These are phyloP conservation scores for Ogataea wickerhamii DNA, from an alignment of 805 yeast species.

Conservation along the genomic window DNA sequence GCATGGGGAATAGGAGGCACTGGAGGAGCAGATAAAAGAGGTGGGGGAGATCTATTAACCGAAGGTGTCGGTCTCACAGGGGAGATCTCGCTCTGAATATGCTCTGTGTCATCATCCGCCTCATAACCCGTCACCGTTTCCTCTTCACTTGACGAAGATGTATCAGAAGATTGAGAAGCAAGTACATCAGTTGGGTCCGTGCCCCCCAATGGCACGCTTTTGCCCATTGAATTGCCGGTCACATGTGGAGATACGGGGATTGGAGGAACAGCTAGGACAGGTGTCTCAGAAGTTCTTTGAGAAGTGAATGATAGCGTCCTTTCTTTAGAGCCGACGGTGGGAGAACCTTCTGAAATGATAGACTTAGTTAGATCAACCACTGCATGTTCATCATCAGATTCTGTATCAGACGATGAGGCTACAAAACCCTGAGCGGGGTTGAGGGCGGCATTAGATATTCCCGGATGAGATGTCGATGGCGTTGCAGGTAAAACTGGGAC, in stretches of 20 bases:
- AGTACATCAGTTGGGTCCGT: neutral
- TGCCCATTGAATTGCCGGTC: neutral
- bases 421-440: conserved; percentile 6
- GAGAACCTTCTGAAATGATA: neutral
- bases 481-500: conserved; percentile 25
- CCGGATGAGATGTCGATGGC: conserved; percentile 5
- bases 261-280: conserved; percentile 12
- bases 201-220: neutral
- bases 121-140: conserved; percentile 56
- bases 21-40: conserved; percentile 13
- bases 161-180: conserved; percentile 5
- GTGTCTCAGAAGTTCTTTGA: neutral
- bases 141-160: conserved; percentile 18
- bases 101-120: conserved; percentile 56
- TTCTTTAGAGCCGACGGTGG: neutral
- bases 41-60: conserved; percentile 5
- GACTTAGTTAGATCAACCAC: conserved; percentile 3
- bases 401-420: conserved; percentile 4
- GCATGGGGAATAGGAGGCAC: conserved; percentile 13
- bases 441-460: conserved; percentile 1
- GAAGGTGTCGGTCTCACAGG: neutral
- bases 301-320: neutral
- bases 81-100: conserved; percentile 15
- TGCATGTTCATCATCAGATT: conserved; percentile 5
- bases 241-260: neutral